These are phyloP conservation scores for Salix caprea DNA, from an alignment of 345 rosid genomes.

Conservation along the genomic window DNA sequence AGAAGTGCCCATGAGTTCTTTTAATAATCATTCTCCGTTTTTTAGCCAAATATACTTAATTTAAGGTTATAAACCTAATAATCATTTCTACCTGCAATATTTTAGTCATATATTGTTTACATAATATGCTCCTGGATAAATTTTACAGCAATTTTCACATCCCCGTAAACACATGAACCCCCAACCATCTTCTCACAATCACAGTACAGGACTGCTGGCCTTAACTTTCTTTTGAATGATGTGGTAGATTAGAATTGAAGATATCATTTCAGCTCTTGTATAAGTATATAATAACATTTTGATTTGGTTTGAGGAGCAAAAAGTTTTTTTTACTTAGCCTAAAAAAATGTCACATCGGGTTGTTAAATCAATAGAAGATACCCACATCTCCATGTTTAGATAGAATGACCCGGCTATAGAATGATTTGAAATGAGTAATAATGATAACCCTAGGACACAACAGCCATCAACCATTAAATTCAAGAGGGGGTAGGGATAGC, in stretches of 20 bases:
- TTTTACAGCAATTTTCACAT: not conserved
- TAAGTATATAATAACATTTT: not conserved
- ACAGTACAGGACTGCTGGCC: not conserved
- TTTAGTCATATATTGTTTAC: not conserved
- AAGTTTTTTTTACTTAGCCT: not conserved
- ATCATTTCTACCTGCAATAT: not conserved
- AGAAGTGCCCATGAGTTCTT: not conserved
- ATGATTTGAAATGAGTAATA: not conserved
- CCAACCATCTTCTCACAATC: too few relatives aligned
- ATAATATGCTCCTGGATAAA: not conserved
- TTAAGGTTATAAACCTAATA: not conserved
- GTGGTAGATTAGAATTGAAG: not conserved
- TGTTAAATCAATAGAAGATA: too few relatives aligned
- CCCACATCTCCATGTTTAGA: too few relatives aligned
- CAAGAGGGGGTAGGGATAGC: not conserved
- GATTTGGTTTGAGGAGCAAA: not conserved
- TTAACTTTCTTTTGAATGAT: not conserved
- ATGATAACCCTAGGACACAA: not conserved
- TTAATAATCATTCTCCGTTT: not conserved
- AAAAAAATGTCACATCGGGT: too few relatives aligned
- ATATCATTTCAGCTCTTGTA: not conserved
- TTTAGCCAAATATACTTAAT: not conserved
- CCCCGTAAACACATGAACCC: not conserved
- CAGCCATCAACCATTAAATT: not conserved
- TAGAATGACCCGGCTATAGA: not conserved